A percentile compares a stretch with the other conserved stretches of the same genome.
phyloP scores from a whole-genome alignment of 192 early-diverging fungal genomes.

The Coemansia sp. region DNA sequence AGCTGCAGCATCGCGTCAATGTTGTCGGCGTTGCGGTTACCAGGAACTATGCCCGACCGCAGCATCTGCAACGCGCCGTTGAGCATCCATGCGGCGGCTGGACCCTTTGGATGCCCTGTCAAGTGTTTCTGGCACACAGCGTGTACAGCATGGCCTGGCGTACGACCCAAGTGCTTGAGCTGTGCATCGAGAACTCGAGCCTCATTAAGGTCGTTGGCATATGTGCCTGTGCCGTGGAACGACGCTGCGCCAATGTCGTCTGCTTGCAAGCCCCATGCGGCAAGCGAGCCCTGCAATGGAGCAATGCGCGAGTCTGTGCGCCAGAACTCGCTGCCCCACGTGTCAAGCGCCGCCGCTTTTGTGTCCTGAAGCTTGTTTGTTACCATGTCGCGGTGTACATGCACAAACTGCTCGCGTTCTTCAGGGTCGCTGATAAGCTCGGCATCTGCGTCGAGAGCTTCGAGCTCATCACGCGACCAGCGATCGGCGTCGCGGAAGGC shows the following conservation, averaged over 20 bases:
- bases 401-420: background rate
- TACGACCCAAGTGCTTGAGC: slow-evolving; percentile 81
- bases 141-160: slow-evolving; percentile 75
- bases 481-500: slow-evolving; percentile 11
- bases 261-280: slow-evolving; percentile 82
- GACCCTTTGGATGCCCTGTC: slow-evolving; percentile 94
- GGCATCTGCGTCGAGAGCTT: background rate
- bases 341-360: slow-evolving; percentile 66
- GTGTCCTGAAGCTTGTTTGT: slow-evolving; percentile 45
- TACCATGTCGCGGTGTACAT: background rate
- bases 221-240: slow-evolving; percentile 94
- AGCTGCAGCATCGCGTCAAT: slow-evolving; percentile 59
- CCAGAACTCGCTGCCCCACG: slow-evolving; percentile 87
- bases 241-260: slow-evolving; percentile 94
- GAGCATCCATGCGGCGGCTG: slow-evolving; percentile 96
- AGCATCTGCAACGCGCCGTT: slow-evolving; percentile 88
- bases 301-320: slow-evolving; percentile 69
- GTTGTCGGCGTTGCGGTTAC: slow-evolving; percentile 78
- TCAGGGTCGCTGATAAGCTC: background rate
- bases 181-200: slow-evolving; percentile 82
- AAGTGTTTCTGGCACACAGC: slow-evolving; percentile 90
- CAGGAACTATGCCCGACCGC: slow-evolving; percentile 83
- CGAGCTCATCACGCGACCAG: slow-evolving; percentile 23
- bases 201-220: slow-evolving; percentile 96
- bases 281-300: slow-evolving; percentile 84